Evolutionary conservation across 192 early-diverging fungal species (phyloP), one percentile per base, ranked within the genome.

Genomic region (Diversispora epigaea): DNA sequence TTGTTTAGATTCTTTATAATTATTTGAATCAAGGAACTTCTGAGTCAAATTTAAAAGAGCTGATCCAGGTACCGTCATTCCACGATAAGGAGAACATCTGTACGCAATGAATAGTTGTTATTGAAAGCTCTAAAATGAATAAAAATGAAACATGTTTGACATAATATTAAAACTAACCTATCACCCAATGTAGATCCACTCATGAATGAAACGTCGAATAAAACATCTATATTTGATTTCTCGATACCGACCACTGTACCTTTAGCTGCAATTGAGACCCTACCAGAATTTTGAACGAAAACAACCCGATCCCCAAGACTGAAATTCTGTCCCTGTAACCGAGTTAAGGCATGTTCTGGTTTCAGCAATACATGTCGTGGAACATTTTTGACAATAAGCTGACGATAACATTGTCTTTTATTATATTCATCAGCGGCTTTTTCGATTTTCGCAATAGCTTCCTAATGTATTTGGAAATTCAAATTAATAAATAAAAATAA

Each of bases 231-330:
- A 58, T 85, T 81, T 19, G 87, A 80, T 39, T 91, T 91, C 43
- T 89, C 85, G 55, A 97, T 85, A 10, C 89, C 93, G 71, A 97
- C 90, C 2, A 98, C 87, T 46, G 92, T 94, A 25, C 97, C 97
- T 68, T 87, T 86, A 25, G 89, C 85, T 4, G 89, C 96, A 58
- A 96, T 78, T 17, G 94, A 94, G 15, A 95, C 93, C 45, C 84
- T 86, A 63, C 87, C 93, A 47, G 80, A 86, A 77, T 88, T 91
- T 66, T 78, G 82, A 69, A 83, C 89, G 80, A 89, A 92, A 6
- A 92, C 81, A 0, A 98, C 90, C 12, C 97, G 92, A 76, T 99
- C 93, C 39, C 97, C 96, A 4, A 98, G 81, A 61, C 81, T 83
- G 78, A 98, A 95, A 39, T 76, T 79, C 79, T 99, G 97, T 68